Evolutionary conservation across 108 stramenopile species (phyloP), one percentile per base, ranked within the genome.

Genomic region (Epithemia pelagica): DNA sequence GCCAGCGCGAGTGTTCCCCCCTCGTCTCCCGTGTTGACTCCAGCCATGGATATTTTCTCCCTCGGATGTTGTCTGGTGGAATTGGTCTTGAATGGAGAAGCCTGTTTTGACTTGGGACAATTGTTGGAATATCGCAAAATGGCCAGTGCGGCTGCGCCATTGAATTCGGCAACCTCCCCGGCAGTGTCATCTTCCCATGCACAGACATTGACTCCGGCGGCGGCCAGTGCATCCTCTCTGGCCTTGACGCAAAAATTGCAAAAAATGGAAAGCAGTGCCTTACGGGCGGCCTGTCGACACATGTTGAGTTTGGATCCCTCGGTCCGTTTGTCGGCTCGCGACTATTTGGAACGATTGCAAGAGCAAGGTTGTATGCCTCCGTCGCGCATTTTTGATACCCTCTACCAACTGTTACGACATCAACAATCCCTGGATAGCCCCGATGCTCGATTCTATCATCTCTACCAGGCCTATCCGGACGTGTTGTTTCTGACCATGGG

Each of bases 1-100:
- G 8, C 5, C 37, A 10, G 10, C 15, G 37, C 37, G 37, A 10
- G 10, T 5, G 5, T 15, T 5, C 37, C 37, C 10, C 61, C 21
- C 29, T 30, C 32, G 29, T 2, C 74, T 23, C 63, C 58, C 20
- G 59, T 69, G 25, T 79, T 96, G 0, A 88, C 83, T 28, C 82
- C 89, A 28, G 91, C 92, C 46, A 96, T 96, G 95, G 98, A 99
- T 78, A 85, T 97, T 10, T 99, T 99, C 73, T 92, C 95, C n/a
- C 70, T 87, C 8, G 98, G 98, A 7, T 99, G 98, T 69, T 86
- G 95, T 30, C 78, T 97, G 32, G 89, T 95, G 55, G 96, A 97
- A 83, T 81, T 95, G 1, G 95, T 89, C 67, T 70, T 96, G 58
- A 96, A 94, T 77, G 97, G 96, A 20, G 96, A 93, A 62, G 79